Base-by-base conservation (phyloP, 768 basidiomycete species). In the Pisolithus tinctorius region DNA sequence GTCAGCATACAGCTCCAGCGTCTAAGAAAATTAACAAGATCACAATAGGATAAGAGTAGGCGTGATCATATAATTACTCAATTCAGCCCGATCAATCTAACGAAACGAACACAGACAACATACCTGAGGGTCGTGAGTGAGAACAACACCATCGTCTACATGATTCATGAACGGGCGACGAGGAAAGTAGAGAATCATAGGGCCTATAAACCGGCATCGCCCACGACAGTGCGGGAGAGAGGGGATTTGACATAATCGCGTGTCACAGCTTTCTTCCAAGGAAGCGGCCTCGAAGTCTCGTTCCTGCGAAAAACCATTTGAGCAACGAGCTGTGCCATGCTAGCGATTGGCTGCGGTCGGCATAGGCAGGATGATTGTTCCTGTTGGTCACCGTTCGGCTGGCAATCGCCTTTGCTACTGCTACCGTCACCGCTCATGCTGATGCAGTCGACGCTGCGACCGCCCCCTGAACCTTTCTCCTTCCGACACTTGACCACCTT, bases 231-330 rank as follows among this genome's bases (percentile, higher is more conserved):
- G 23, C 46, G 51, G 13, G 63, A 66, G 41, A 75, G 60, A 6
- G 65, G 51, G 29, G 74, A 71, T 42, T 36, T 55, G 34, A 55
- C 51, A 26, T 69, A 67, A 49, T 57, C 58, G 6, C 58, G 57
- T 41, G 50, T 47, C 29, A 55, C 59, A 14, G 55, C 43, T 49
- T 62, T 73, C 42, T 70, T 67, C 50, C 68, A 71, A 39, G 70
- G 64, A 46, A 76, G 61, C 20, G 72, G 68, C 37, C 74, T 68
- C 17, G 47, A 63, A 2, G 63, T 61, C 38, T 77, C 73, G 50
- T 66, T 67, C 50, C 74, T 66, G 49, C 71, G 70, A 61, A 77
- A 67, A 31, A 76, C 63, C 75, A 76, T 76, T 59, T 73, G 72
- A 25, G 75, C 75, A 41, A 76, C 71, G 17, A 76, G 70, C 52